phyloP scores from a whole-genome alignment of 331 rosid species.

The Malus hybrid region DNA sequence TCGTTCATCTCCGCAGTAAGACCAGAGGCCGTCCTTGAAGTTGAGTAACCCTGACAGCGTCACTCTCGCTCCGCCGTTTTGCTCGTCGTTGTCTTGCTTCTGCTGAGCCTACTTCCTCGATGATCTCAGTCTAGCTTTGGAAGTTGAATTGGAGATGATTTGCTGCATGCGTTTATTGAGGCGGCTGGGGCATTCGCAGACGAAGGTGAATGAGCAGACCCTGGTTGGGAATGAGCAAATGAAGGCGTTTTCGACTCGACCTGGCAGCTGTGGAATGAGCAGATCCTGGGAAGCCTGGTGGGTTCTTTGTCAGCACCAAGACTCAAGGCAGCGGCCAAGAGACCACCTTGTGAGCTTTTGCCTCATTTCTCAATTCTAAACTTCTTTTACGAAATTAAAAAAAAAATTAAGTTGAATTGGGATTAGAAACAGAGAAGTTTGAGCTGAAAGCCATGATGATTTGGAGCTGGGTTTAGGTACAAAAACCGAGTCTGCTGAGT shows the following conservation, averaged over 20 bases:
- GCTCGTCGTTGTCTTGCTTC: conserved; percentile 13
- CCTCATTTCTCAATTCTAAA: too few relatives aligned
- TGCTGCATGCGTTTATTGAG: not conserved
- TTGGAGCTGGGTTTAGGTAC: not conserved
- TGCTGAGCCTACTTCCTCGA: not conserved
- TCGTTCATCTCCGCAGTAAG: conserved; percentile 83
- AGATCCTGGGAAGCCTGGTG: too few relatives aligned
- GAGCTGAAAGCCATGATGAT: not conserved
- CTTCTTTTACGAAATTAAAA: too few relatives aligned
- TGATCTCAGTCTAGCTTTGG: not conserved
- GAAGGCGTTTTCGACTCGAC: too few relatives aligned
- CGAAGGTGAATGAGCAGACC: too few relatives aligned
- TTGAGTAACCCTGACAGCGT: conserved; percentile 84
- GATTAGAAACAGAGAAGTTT: not conserved
- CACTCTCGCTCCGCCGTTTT: conserved; percentile 37
- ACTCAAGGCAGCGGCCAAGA: too few relatives aligned
- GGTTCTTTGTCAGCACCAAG: too few relatives aligned
- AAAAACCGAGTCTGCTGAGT: not conserved
- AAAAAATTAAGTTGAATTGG: too few relatives aligned
- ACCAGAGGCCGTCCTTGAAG: conserved; percentile 86
- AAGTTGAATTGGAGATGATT: not conserved
- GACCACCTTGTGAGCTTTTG: too few relatives aligned
- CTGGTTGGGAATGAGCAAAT: too few relatives aligned
- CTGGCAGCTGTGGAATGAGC: too few relatives aligned
- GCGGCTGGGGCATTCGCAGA: too few relatives aligned